Evolutionary conservation across 148 eudicot genomes (phyloP).

Genomic region (Chenopodium quinoa): DNA sequence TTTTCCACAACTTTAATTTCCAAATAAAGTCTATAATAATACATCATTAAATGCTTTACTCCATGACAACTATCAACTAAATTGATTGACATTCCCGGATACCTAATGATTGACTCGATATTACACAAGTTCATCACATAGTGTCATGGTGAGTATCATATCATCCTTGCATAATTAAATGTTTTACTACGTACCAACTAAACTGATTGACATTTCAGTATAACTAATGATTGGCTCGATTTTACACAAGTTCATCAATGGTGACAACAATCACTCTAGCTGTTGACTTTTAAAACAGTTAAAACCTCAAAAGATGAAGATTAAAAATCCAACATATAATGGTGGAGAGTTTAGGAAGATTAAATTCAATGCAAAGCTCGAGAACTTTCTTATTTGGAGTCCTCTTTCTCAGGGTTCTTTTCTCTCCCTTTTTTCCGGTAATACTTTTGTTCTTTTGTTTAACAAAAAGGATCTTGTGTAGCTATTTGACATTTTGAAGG

Average conservation of each 20-base stretch:
- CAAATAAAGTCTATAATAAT: too few species aligned
- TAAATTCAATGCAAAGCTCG: conserved; percentile 18
- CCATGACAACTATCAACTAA: too few species aligned
- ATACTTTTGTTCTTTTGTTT: background rate
- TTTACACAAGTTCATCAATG: background rate
- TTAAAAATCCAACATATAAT: conserved; percentile 7
- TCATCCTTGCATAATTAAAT: too few species aligned
- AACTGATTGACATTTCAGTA: too few species aligned
- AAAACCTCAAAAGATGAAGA: background rate
- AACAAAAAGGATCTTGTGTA: background rate
- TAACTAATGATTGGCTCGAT: background rate
- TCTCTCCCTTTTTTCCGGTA: background rate
- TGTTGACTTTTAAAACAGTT: conserved; percentile 1
- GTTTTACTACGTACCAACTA: too few species aligned
- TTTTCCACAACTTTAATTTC: too few species aligned
- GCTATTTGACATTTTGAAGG: conserved; percentile 23
- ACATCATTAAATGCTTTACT: too few species aligned
- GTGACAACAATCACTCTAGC: background rate
- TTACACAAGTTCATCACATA: background rate
- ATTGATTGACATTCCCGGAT: too few species aligned
- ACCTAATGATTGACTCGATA: background rate
- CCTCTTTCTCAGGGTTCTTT: conserved; percentile 1
- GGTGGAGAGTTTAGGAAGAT: conserved; percentile 16
- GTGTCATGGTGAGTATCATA: too few species aligned
- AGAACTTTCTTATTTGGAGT: conserved; percentile 14